Evolutionary conservation across 2,329 filamentous ascomycete species (phyloP).

Genomic region (Diaporthe sp.): DNA sequence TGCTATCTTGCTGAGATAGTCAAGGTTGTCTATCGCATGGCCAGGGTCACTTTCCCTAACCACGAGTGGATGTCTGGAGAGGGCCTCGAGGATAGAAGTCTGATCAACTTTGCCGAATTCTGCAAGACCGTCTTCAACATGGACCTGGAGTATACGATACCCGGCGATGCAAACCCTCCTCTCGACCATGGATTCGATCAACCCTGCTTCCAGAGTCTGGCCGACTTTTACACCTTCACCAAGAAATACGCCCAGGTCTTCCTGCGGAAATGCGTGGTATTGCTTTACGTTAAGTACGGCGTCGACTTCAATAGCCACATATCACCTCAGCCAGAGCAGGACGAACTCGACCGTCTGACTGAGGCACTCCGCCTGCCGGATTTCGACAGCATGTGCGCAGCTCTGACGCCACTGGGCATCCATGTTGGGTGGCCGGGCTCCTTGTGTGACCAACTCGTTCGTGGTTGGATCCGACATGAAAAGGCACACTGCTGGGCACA

Average conservation of each 20-base stretch:
- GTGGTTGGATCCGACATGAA: conserved; percentile 82
- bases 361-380: conserved; percentile 81
- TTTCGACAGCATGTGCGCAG: conserved; percentile 81
- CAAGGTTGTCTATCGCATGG: conserved; percentile 77
- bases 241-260: conserved; percentile 91
- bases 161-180: conserved; percentile 50
- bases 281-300: conserved; percentile 89
- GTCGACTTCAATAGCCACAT: conserved; percentile 85
- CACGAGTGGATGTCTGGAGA: conserved; percentile 49
- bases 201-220: conserved; percentile 64
- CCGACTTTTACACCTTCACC: conserved; percentile 71
- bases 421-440: conserved; percentile 63
- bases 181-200: conserved; percentile 63
- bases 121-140: conserved; percentile 61
- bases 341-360: conserved; percentile 87
- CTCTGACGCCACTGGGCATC: conserved; percentile 61
- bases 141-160: conserved; percentile 55
- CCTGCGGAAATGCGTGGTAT: conserved; percentile 84
- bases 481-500: conserved; percentile 38
- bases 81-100: conserved; percentile 53
- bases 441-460: conserved; percentile 58
- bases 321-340: conserved; percentile 71
- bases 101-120: conserved; percentile 69
- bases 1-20: conserved; percentile 94
- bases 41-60: conserved; percentile 62